A percentile compares a stretch with the other conserved stretches of the same genome.
phyloP scores from a whole-genome alignment of 352 stramenopile species.

The Globisporangium sylvaticum region DNA sequence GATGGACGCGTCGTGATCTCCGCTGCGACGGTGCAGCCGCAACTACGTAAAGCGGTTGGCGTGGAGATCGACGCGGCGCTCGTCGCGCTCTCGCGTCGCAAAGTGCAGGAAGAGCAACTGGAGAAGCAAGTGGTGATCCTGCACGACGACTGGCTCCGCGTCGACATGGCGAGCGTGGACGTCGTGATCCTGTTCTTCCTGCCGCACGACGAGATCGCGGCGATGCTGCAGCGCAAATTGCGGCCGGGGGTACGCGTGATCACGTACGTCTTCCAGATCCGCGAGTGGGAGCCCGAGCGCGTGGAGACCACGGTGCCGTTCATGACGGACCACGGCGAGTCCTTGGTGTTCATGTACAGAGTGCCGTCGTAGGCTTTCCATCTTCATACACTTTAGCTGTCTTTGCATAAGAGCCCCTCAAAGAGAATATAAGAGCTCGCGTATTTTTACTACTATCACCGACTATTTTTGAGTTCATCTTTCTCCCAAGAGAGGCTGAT shows the following conservation, averaged over 20 bases:
- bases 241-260: slow-evolving; percentile 39
- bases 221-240: slow-evolving; percentile 31
- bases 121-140: slow-evolving; percentile 30
- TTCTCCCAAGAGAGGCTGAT: neutral
- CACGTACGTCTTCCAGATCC: slow-evolving; percentile 71
- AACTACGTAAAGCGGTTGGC: slow-evolving; percentile 28
- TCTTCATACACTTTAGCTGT: neutral
- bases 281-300: slow-evolving; percentile 40
- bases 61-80: slow-evolving; percentile 58
- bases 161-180: slow-evolving; percentile 42
- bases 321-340: slow-evolving; percentile 49
- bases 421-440: neutral
- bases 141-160: slow-evolving; percentile 46
- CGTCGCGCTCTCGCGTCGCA: slow-evolving; percentile 35
- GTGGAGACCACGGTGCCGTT: slow-evolving; percentile 48
- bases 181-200: slow-evolving; percentile 67
- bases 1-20: slow-evolving; percentile 58
- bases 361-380: slow-evolving; percentile 16
- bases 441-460: neutral
- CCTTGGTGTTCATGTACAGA: slow-evolving; percentile 43
- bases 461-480: neutral
- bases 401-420: neutral
- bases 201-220: slow-evolving; percentile 43
- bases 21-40: slow-evolving; percentile 22
- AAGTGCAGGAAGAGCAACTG: slow-evolving; percentile 14